A percentile compares a stretch with the other conserved stretches of the same genome.
phyloP scores from a whole-genome alignment of 2,329 filamentous ascomycete species.

The Alternaria solani region DNA sequence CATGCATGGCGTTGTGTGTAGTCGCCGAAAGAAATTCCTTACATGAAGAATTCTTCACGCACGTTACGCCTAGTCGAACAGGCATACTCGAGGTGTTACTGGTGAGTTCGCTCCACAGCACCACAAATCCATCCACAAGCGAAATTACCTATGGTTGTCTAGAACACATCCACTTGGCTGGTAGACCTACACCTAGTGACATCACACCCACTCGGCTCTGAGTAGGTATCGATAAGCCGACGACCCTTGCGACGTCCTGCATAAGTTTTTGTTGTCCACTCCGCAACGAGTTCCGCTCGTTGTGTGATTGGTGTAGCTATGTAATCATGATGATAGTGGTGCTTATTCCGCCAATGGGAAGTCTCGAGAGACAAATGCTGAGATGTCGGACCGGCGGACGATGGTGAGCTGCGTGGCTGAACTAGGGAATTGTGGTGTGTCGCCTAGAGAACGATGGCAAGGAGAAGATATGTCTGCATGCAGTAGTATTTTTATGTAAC shows the following conservation, averaged over 20 bases:
- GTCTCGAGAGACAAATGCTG: not conserved
- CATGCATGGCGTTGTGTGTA: not conserved
- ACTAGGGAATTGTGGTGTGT: constrained; percentile 2
- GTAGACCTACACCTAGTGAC: constrained; percentile 11
- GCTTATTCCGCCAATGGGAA: constrained; percentile 13
- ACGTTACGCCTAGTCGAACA: not conserved
- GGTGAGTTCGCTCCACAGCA: constrained; percentile 1
- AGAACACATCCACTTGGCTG: constrained; percentile 6
- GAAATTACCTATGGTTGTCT: constrained; percentile 15
- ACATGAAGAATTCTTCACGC: not conserved
- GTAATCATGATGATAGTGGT: constrained; percentile 4
- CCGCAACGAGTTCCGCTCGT: constrained; percentile 4
- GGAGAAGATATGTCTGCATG: not conserved
- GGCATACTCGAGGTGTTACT: not conserved
- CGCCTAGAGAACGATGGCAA: not conserved
- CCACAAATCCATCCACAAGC: constrained; percentile 11
- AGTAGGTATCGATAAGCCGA: constrained; percentile 22
- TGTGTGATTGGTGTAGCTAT: constrained; percentile 16
- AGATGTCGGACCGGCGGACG: not conserved
- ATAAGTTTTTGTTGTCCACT: constrained; percentile 3
- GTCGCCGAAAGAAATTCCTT: not conserved
- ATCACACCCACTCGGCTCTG: constrained; percentile 7
- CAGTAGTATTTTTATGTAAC: constrained; percentile 5
- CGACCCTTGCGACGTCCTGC: constrained; percentile 10
- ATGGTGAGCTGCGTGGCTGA: not conserved